Evolutionary conservation across 257 asterid species (phyloP).

Genomic region (Asclepias syriaca): DNA sequence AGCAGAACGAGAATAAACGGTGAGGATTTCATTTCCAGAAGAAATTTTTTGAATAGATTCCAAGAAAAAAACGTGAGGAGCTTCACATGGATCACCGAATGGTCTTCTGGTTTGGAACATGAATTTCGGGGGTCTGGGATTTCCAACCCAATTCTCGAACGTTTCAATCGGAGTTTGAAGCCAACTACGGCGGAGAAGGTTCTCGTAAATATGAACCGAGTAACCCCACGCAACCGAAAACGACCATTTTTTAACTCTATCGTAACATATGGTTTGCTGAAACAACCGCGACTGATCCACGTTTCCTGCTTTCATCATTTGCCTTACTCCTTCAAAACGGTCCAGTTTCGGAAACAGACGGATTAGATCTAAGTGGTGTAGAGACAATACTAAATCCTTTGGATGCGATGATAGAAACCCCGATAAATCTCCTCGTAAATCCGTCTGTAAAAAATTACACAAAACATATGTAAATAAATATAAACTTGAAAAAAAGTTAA

Average conservation of each 20-base stretch:
- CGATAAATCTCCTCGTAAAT: conserved; percentile 18
- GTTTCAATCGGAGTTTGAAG: conserved; percentile 33
- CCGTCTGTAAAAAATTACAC: neutral
- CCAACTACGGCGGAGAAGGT: conserved; percentile 23
- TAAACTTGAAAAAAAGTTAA: no score
- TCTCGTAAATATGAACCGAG: conserved; percentile 35
- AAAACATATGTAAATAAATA: no score
- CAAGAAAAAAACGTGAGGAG: conserved; percentile 54
- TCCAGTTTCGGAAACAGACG: conserved; percentile 30
- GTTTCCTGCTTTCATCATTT: conserved; percentile 32
- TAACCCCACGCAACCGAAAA: conserved; percentile 52
- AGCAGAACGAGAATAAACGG: conserved; percentile 16
- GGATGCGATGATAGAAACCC: conserved; percentile 45
- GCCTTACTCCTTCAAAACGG: conserved; percentile 19
- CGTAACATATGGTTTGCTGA: conserved; percentile 48
- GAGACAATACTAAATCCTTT: neutral
- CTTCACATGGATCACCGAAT: conserved; percentile 35
- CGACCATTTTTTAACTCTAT: conserved; percentile 41
- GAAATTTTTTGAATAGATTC: conserved; percentile 18
- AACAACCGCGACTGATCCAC: conserved; percentile 35
- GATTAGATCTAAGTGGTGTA: conserved; percentile 20
- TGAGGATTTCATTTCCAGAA: conserved; percentile 15
- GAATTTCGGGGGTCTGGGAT: conserved; percentile 35
- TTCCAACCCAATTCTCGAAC: conserved; percentile 28
- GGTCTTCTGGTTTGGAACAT: conserved; percentile 56